These are phyloP conservation scores for Candida pseudofarinosa DNA, from an alignment of 805 yeast genomes.

Conservation along the genomic window DNA sequence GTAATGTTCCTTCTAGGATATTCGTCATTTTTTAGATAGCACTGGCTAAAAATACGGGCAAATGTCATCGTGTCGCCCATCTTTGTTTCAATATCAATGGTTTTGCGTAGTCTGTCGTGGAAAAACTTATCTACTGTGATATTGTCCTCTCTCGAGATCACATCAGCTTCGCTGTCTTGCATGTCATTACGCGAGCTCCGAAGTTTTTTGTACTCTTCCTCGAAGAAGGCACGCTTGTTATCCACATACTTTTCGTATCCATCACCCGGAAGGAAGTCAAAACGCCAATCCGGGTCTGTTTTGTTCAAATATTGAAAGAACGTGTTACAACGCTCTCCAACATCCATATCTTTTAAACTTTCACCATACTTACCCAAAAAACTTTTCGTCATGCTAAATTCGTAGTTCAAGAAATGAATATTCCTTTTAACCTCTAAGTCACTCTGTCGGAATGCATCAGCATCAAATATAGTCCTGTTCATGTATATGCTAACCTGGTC, in stretches of 20 bases:
- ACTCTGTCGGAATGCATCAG: slow-evolving; percentile 7
- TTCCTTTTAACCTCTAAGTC: slow-evolving; percentile 11
- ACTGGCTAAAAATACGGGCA: slow-evolving; percentile 27
- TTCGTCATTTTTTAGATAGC: slow-evolving; percentile 17
- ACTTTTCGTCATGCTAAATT: slow-evolving; percentile 1
- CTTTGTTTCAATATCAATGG: slow-evolving; percentile 14
- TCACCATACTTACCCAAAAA: slow-evolving; percentile 14
- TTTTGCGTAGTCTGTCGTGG: slow-evolving; percentile 10
- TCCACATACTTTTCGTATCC: slow-evolving; percentile 18
- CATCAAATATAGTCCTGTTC: slow-evolving; percentile 6
- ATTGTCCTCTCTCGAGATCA: slow-evolving; percentile 9
- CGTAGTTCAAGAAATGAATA: slow-evolving; percentile 23
- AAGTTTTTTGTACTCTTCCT: slow-evolving; percentile 6
- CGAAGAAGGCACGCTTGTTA: slow-evolving; percentile 16
- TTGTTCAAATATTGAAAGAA: slow-evolving; percentile 20
- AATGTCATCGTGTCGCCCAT: slow-evolving; percentile 32
- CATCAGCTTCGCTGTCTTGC: slow-evolving; percentile 7
- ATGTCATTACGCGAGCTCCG: background rate
- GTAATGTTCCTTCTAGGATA: slow-evolving; percentile 1
- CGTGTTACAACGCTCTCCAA: slow-evolving; percentile 18
- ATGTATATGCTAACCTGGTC: background rate
- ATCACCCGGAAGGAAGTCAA: slow-evolving; percentile 9
- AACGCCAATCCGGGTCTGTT: slow-evolving; percentile 20
- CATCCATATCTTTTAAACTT: slow-evolving; percentile 8
- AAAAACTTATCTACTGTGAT: slow-evolving; percentile 15